phyloP scores from a whole-genome alignment of 148 eudicot species.

The Rheum nobile region DNA sequence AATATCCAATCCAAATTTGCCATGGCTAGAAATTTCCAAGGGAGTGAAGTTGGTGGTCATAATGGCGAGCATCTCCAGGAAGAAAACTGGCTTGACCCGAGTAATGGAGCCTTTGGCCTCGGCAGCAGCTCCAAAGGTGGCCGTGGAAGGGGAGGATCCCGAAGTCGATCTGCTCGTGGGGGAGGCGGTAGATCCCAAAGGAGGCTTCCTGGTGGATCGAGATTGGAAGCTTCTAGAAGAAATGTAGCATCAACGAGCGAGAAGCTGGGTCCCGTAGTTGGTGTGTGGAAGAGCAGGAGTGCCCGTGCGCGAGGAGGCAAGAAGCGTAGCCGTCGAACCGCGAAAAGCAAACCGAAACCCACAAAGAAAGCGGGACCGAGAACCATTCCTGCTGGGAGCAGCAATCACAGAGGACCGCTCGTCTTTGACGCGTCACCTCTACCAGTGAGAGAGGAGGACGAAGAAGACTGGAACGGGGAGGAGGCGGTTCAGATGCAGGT shows the following conservation, averaged over 20 bases:
- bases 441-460: slow-evolving; percentile 20
- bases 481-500: slow-evolving; percentile 11
- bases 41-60: slow-evolving; percentile 24
- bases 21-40: slow-evolving; percentile 24
- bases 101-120: slow-evolving; percentile 18
- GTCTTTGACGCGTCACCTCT: slow-evolving; percentile 24
- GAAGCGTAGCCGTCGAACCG: slow-evolving; percentile 53
- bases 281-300: slow-evolving; percentile 45
- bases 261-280: slow-evolving; percentile 28
- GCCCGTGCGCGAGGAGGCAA: slow-evolving; percentile 38
- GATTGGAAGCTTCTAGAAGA: slow-evolving; percentile 18
- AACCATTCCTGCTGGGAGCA: slow-evolving; percentile 11
- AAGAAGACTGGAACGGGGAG: slow-evolving; percentile 20
- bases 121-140: slow-evolving; percentile 19
- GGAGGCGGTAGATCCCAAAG: slow-evolving; percentile 61
- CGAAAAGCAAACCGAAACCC: slow-evolving; percentile 23
- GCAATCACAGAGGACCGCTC: slow-evolving; percentile 19
- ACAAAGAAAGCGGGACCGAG: slow-evolving; percentile 32
- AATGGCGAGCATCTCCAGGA: slow-evolving; percentile 19
- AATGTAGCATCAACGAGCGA: slow-evolving; percentile 15
- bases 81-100: slow-evolving; percentile 29
- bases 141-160: slow-evolving; percentile 34
- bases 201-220: slow-evolving; percentile 18
- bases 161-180: slow-evolving; percentile 24
- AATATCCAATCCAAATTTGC: slow-evolving; percentile 33